phyloP scores from a whole-genome alignment of 495 filamentous ascomycete genomes.

The Lentithecium fluviatile region DNA sequence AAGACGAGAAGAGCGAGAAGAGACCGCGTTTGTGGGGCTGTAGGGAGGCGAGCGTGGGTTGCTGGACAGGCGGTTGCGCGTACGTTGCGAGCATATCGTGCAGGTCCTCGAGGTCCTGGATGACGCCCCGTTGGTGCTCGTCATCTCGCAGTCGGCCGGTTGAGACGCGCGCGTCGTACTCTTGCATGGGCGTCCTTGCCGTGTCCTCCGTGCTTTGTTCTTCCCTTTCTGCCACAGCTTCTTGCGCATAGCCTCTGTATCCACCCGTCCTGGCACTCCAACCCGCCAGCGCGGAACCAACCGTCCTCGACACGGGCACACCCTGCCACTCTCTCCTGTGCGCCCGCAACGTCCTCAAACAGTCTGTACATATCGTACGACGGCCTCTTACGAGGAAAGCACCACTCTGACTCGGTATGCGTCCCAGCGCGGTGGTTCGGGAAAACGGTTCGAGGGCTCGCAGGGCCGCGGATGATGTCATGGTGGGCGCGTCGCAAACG shows the following conservation, averaged over 20 bases:
- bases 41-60: slow-evolving; percentile 72
- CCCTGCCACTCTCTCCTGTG: not conserved
- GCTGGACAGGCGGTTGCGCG: slow-evolving; percentile 66
- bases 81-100: slow-evolving; percentile 80
- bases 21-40: slow-evolving; percentile 62
- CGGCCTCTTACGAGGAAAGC: not conserved
- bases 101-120: slow-evolving; percentile 82
- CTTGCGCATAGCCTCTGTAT: slow-evolving; percentile 25
- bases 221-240: not conserved
- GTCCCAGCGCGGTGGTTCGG: slow-evolving; percentile 6
- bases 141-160: slow-evolving; percentile 75
- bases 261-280: not conserved
- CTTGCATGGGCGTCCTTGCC: slow-evolving; percentile 59
- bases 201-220: not conserved
- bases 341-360: slow-evolving; percentile 15
- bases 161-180: slow-evolving; percentile 80
- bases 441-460: slow-evolving; percentile 10
- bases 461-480: slow-evolving; percentile 26
- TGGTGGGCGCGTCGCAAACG: slow-evolving; percentile 6
- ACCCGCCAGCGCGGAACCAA: not conserved
- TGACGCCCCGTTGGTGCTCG: slow-evolving; percentile 87
- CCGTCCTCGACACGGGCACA: not conserved
- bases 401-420: not conserved
- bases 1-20: slow-evolving; percentile 65
- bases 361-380: slow-evolving; percentile 31